Evolutionary conservation across 495 filamentous ascomycete genomes (phyloP), one percentile per base, ranked within the genome.

Genomic region (Cenococcum geophilum): DNA sequence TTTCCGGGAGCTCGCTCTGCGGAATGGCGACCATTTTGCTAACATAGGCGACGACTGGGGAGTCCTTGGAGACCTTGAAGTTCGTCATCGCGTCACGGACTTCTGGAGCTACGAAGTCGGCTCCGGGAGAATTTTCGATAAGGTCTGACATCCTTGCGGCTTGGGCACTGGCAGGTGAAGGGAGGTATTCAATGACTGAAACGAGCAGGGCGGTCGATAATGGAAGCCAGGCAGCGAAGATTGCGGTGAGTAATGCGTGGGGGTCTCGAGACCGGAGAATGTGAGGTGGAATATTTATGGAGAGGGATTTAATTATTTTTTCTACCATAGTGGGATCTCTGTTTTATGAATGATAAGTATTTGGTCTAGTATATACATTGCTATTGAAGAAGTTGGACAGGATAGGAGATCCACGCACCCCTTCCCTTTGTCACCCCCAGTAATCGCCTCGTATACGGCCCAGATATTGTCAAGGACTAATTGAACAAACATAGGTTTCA

Each of bases 401-500:
- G 59, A 68, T 53, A 58, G 47, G 59, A 62, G 59, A 67, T 67
- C 60, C 42, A 74, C 78, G 71, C 77, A 88, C 86, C 91, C 91
- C 77, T 89, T 95, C 61, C 86, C 87, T 66, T 85, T 85, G 58
- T 85, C 85, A 42, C 86, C 88, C 5, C 90, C 89, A 18, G 82
- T 87, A 11, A 92, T 97, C 58, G 91, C 93, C 61, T 89, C 81
- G 73, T 99, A 99, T 21, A 95, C 91, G 53, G 95, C 92, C 93
- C 93, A 99, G 43, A 99, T 87, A 61, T 89, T 95, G 50, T 96
- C 92, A 59, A 99, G 80, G 5, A 99, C 95, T 55, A 99, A 76
- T 71, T 97, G 92, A 32, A 97, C 93, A 74, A 99, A 99, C 84
- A 97, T 92, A 0, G 95, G 93, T 73, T 97, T 99, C 57, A 99